Conservation (phyloP, 352 stramenopile species). For the Thraustochytrium striatum region DNA sequence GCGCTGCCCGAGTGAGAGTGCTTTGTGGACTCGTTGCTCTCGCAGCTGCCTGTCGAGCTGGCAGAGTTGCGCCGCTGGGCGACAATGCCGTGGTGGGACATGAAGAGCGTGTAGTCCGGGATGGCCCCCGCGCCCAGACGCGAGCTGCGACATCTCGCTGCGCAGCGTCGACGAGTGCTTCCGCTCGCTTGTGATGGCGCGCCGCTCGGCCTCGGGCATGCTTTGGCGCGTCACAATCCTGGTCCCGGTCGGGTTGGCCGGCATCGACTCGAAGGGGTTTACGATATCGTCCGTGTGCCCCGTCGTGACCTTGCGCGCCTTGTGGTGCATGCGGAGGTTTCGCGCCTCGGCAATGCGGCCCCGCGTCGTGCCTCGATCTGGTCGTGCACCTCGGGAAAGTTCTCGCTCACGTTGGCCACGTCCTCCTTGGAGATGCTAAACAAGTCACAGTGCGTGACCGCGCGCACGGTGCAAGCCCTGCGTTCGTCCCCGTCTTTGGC, state of each 20-base stretch:
- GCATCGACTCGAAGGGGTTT: slow-evolving; percentile 29
- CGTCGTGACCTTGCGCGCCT: slow-evolving; percentile 37
- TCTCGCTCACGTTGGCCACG: slow-evolving; percentile 18
- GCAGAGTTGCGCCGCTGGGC: too few relatives aligned
- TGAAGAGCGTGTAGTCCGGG: too few relatives aligned
- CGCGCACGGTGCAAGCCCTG: slow-evolving; percentile 10
- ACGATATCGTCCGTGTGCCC: not conserved
- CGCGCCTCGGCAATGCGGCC: slow-evolving; percentile 3
- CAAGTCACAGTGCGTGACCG: slow-evolving; percentile 30
- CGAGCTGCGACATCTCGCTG: too few relatives aligned
- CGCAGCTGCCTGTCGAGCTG: too few relatives aligned
- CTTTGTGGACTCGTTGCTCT: too few relatives aligned
- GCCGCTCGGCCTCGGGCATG: too few relatives aligned
- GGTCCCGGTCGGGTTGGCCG: slow-evolving; percentile 29
- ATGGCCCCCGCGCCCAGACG: too few relatives aligned
- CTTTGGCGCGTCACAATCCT: not conserved
- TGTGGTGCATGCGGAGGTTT: slow-evolving; percentile 41
- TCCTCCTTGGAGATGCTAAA: slow-evolving; percentile 45
- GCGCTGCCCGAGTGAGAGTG: too few relatives aligned
- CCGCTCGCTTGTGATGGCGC: too few relatives aligned
- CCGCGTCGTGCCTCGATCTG: slow-evolving; percentile 15
- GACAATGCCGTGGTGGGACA: too few relatives aligned
- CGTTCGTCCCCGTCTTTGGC: slow-evolving; percentile 25
- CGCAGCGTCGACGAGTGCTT: too few relatives aligned
- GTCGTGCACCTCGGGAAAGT: slow-evolving; percentile 36